Percentiles rank a stretch among this genome's conserved stretches.
Conservation (phyloP, 2,329 filamentous ascomycete genomes). For the Fonsecaea multimorphosa region DNA sequence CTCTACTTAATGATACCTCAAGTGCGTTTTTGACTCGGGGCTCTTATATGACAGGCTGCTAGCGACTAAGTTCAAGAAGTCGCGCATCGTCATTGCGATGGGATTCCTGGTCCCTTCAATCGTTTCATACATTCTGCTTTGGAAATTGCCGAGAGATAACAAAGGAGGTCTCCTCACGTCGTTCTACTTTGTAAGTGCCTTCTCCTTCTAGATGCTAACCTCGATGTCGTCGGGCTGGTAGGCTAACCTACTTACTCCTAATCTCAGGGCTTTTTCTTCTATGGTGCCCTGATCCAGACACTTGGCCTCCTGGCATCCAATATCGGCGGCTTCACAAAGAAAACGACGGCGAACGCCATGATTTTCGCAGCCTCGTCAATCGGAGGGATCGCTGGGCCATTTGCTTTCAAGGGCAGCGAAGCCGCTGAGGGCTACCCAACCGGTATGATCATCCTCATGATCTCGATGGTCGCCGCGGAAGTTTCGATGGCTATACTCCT, state of each 20-base stretch:
- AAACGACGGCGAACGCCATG: not conserved
- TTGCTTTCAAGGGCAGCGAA: conserved; percentile 14
- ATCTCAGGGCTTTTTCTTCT: not conserved
- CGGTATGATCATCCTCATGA: conserved; percentile 12
- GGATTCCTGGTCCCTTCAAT: not conserved
- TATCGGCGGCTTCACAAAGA: not conserved
- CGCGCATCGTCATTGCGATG: conserved; percentile 1
- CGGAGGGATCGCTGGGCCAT: not conserved
- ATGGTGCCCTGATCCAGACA: conserved; percentile 2
- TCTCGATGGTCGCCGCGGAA: conserved; percentile 2
- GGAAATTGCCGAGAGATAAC: conserved; percentile 1
- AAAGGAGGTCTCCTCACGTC: not conserved
- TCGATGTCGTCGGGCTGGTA: too few species aligned
- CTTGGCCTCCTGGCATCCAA: conserved; percentile 1
- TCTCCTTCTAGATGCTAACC: not conserved
- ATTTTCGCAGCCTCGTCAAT: not conserved
- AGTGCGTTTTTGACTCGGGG: too few species aligned
- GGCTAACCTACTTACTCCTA: not conserved
- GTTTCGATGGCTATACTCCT: not conserved
- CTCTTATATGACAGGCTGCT: too few species aligned
- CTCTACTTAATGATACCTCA: too few species aligned
- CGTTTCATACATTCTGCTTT: not conserved
- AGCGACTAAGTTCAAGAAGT: not conserved
- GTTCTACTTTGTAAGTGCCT: not conserved
- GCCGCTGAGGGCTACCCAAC: conserved; percentile 7